Conservation (phyloP, 2,329 filamentous ascomycete species). For the Xylaria polymorpha region DNA sequence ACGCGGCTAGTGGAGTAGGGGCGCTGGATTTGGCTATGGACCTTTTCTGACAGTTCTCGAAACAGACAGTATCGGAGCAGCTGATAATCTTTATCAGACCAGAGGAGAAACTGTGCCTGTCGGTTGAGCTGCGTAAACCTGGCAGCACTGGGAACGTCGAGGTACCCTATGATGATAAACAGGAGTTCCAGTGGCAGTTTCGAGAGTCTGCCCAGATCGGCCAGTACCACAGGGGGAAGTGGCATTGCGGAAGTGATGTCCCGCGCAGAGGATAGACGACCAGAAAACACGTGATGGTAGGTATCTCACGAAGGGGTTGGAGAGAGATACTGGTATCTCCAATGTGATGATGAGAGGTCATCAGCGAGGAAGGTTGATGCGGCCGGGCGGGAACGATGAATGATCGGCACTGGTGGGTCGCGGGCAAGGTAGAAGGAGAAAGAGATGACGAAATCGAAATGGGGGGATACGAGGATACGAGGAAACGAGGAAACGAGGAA, state of each 20-base stretch:
- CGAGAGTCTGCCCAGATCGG: constrained; percentile 27
- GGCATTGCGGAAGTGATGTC: constrained; percentile 1
- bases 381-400: neutral
- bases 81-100: constrained; percentile 23
- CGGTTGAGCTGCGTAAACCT: constrained; percentile 26
- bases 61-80: constrained; percentile 16
- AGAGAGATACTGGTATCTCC: neutral
- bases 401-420: constrained; percentile 1
- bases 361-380: neutral
- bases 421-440: neutral
- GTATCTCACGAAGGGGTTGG: neutral
- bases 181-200: constrained; percentile 26
- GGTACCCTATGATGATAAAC: constrained; percentile 3
- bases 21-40: neutral
- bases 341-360: neutral
- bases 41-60: neutral
- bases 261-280: neutral
- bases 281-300: neutral
- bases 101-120: constrained; percentile 25
- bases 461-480: neutral
- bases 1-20: neutral
- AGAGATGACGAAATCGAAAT: neutral
- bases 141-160: constrained; percentile 24
- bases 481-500: neutral
- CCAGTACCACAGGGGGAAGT: constrained; percentile 9